Evolutionary conservation across 192 early-diverging fungal species (phyloP).

Genomic region (Paraglomus brasilianum): DNA sequence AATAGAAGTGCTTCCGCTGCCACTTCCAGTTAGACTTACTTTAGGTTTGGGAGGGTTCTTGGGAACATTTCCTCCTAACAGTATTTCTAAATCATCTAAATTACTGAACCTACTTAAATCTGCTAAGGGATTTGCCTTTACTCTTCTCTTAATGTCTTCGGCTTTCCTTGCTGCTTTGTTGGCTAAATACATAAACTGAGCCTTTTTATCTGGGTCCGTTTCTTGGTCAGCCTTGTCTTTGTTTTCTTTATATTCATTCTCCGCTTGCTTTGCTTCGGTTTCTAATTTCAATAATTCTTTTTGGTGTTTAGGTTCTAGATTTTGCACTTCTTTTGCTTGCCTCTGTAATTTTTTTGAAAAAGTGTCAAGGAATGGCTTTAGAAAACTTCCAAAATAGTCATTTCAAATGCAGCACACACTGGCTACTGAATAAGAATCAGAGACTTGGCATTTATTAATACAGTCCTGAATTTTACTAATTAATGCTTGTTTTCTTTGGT

Average conservation of each 20-base stretch:
- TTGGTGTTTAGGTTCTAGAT: not conserved
- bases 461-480: not conserved
- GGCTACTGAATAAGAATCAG: constrained; percentile 3
- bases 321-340: not conserved
- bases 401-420: constrained; percentile 10
- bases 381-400: constrained; percentile 8
- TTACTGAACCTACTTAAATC: constrained; percentile 19
- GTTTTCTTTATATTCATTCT: constrained; percentile 7
- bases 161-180: not conserved
- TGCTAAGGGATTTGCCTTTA: not conserved
- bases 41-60: constrained; percentile 2
- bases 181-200: not conserved
- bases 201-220: not conserved
- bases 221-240: constrained; percentile 6
- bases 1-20: not conserved
- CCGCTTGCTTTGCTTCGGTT: not conserved
- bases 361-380: not conserved
- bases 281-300: constrained; percentile 10
- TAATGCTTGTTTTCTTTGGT: constrained; percentile 9
- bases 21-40: not conserved
- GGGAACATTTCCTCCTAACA: constrained; percentile 2
- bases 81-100: constrained; percentile 9
- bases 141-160: not conserved
- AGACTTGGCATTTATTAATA: not conserved
- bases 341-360: not conserved